phyloP scores from a whole-genome alignment of 2,329 filamentous ascomycete genomes.

The Paracorniculantispora psalliotae region DNA sequence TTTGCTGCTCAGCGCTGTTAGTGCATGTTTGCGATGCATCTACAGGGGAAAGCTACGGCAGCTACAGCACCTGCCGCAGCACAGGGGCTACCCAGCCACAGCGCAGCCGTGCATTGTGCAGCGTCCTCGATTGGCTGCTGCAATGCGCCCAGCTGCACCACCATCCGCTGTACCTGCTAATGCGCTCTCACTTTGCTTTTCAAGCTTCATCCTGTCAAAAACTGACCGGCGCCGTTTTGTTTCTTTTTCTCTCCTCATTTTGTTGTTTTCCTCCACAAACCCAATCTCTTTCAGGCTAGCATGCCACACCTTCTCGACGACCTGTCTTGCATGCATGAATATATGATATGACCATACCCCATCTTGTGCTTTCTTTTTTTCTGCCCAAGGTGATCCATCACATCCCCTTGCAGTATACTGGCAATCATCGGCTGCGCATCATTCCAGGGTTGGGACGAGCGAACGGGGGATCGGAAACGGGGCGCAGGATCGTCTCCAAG shows the following conservation, averaged over 20 bases:
- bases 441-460: no score
- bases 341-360: no score
- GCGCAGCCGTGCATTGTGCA: neutral
- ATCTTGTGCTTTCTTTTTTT: neutral
- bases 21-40: no score
- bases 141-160: neutral
- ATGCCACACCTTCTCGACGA: neutral
- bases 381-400: neutral
- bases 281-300: neutral
- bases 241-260: neutral
- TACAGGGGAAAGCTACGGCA: no score
- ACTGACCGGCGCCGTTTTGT: neutral
- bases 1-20: no score
- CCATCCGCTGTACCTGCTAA: neutral
- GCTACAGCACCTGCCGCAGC: no score
- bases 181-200: neutral
- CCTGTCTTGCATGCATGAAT: conserved; percentile 2
- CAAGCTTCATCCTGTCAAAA: neutral
- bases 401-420: no score
- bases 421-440: no score
- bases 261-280: neutral
- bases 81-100: neutral
- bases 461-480: no score
- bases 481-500: no score
- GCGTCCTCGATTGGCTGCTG: neutral